A percentile compares a stretch with the other conserved stretches of the same genome.
phyloP scores from a whole-genome alignment of 108 stramenopile genomes.

The Bacterosira constricta region DNA sequence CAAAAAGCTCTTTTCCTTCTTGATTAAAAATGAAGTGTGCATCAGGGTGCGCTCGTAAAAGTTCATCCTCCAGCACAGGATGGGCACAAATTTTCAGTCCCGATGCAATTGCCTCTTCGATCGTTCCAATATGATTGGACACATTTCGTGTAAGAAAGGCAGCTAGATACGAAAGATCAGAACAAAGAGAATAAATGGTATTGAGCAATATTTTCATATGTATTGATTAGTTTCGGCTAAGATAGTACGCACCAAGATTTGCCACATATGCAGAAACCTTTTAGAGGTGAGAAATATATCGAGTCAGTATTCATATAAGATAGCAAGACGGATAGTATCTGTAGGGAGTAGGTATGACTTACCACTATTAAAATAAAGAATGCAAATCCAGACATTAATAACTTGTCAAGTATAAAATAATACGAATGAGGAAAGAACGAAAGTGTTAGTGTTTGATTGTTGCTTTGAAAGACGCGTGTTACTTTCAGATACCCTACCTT shows the following conservation, averaged over 20 bases:
- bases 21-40: not conserved
- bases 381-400: constrained; percentile 24
- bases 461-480: too few relatives aligned
- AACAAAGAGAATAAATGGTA: too few relatives aligned
- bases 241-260: too few relatives aligned
- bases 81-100: constrained; percentile 10
- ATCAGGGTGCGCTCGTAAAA: not conserved
- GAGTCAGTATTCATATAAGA: not conserved
- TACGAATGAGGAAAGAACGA: not conserved
- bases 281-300: not conserved
- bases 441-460: not conserved
- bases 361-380: constrained; percentile 21
- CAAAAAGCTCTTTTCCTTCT: not conserved
- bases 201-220: too few relatives aligned
- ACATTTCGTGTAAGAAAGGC: constrained; percentile 10
- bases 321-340: not conserved
- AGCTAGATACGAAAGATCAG: too few relatives aligned
- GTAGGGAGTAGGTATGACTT: not conserved
- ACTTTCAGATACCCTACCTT: too few relatives aligned
- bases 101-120: not conserved
- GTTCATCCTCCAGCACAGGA: constrained; percentile 6
- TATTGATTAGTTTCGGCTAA: too few relatives aligned
- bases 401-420: constrained; percentile 11
- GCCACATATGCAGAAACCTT: constrained; percentile 15
- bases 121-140: not conserved